phyloP scores from a whole-genome alignment of 371 early-diverging fungal genomes.

The Mucor indicus region DNA sequence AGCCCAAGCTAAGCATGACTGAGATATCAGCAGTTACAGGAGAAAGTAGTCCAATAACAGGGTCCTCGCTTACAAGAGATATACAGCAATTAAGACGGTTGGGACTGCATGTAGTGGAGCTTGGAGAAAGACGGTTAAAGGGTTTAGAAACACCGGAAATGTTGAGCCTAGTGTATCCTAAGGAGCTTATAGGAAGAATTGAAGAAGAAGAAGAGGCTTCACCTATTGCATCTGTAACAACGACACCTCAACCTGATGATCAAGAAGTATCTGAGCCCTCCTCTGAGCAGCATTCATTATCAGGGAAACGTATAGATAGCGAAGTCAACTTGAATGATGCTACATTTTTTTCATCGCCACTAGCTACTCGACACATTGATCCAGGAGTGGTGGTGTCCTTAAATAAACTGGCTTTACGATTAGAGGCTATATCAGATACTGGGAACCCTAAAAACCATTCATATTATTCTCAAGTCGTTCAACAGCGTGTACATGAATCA shows the following conservation, averaged over 20 bases:
- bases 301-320: background rate
- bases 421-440: conserved; percentile 32
- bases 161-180: conserved; percentile 73
- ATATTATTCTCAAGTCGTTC: conserved; percentile 8
- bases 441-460: too few species aligned
- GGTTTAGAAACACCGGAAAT: conserved; percentile 89
- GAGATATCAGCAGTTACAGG: too few species aligned
- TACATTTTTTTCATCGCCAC: background rate
- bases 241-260: conserved; percentile 8
- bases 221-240: background rate
- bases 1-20: conserved; percentile 7
- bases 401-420: conserved; percentile 48
- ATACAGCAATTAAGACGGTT: conserved; percentile 65
- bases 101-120: conserved; percentile 67
- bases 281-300: background rate
- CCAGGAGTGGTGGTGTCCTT: conserved; percentile 39
- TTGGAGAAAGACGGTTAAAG: conserved; percentile 83
- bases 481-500: conserved; percentile 43
- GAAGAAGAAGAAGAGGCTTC: conserved; percentile 29
- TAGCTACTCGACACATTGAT: conserved; percentile 29
- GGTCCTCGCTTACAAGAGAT: conserved; percentile 49
- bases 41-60: background rate
- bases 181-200: conserved; percentile 49
- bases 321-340: conserved; percentile 1
- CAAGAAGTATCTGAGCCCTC: background rate